Evolutionary conservation across 352 stramenopile genomes (phyloP).

Genomic region (Thalassiosira sp.): DNA sequence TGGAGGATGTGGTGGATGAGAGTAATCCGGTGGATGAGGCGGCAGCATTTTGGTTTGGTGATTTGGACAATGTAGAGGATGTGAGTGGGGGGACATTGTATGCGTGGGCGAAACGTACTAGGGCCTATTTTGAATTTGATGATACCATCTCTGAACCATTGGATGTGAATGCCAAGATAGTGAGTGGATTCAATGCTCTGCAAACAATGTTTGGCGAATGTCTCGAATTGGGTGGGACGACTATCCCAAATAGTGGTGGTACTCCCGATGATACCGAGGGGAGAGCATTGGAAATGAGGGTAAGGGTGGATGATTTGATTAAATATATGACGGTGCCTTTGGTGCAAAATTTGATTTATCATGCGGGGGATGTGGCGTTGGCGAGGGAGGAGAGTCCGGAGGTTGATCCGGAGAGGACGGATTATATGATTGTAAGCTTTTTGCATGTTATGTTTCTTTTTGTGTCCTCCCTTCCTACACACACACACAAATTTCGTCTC

Average conservation of each 20-base stretch:
- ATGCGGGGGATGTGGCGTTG: constrained; percentile 36
- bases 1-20: constrained; percentile 11
- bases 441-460: background rate
- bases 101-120: constrained; percentile 51
- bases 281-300: constrained; percentile 36
- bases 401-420: constrained; percentile 4
- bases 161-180: constrained; percentile 61
- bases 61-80: constrained; percentile 11
- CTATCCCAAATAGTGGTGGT: background rate
- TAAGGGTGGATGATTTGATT: constrained; percentile 36
- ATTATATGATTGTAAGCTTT: constrained; percentile 49
- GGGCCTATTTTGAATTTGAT: constrained; percentile 45
- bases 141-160: constrained; percentile 30
- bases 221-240: background rate
- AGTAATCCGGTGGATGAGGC: constrained; percentile 64
- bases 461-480: background rate
- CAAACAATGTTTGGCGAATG: constrained; percentile 42
- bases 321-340: constrained; percentile 71
- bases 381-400: background rate
- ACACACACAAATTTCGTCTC: background rate
- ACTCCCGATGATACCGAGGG: constrained; percentile 15
- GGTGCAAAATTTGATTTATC: constrained; percentile 77
- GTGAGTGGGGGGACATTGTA: constrained; percentile 57
- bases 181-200: constrained; percentile 49
- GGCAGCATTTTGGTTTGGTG: constrained; percentile 76